Percentiles rank a stretch among this genome's conserved stretches.
phyloP scores from a whole-genome alignment of 495 filamentous ascomycete genomes.

The Penicillium crystallinum region DNA sequence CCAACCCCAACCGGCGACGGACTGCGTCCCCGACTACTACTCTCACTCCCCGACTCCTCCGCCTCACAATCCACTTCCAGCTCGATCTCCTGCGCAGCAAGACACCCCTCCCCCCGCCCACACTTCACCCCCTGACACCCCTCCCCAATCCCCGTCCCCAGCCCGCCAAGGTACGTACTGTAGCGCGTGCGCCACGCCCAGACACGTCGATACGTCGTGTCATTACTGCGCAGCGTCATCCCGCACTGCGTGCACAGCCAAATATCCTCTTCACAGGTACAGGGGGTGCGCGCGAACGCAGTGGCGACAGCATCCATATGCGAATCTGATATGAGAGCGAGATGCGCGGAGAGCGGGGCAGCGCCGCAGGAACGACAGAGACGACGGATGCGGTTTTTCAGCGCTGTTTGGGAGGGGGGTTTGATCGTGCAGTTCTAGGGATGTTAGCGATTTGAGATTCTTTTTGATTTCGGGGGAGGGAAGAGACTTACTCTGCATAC shows the following conservation, averaged over 20 bases:
- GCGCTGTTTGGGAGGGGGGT: slow-evolving; percentile 54
- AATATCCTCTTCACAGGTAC: slow-evolving; percentile 60
- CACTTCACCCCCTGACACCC: slow-evolving; percentile 83
- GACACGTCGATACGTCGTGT: slow-evolving; percentile 71
- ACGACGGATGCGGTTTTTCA: slow-evolving; percentile 68
- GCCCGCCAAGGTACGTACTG: slow-evolving; percentile 61
- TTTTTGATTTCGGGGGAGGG: neutral
- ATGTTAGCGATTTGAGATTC: neutral
- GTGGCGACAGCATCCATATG: slow-evolving; percentile 10
- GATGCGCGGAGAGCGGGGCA: slow-evolving; percentile 50
- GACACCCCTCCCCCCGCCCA: slow-evolving; percentile 63
- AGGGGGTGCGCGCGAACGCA: slow-evolving; percentile 55
- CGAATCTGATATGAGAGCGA: slow-evolving; percentile 18
- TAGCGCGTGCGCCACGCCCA: slow-evolving; percentile 91
- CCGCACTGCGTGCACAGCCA: slow-evolving; percentile 84
- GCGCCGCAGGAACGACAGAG: slow-evolving; percentile 69
- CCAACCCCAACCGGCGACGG: slow-evolving; percentile 11
- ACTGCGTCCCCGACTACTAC: slow-evolving; percentile 15
- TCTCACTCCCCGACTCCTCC: slow-evolving; percentile 33
- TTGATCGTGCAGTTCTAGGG: slow-evolving; percentile 79
- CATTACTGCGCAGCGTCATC: slow-evolving; percentile 56
- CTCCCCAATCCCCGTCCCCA: slow-evolving; percentile 83
- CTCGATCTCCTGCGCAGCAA: slow-evolving; percentile 66
- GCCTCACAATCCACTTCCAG: slow-evolving; percentile 76
- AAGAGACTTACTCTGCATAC: slow-evolving; percentile 65